Evolutionary conservation across 768 basidiomycete genomes (phyloP).

Genomic region (Phaeotremella skinneri): DNA sequence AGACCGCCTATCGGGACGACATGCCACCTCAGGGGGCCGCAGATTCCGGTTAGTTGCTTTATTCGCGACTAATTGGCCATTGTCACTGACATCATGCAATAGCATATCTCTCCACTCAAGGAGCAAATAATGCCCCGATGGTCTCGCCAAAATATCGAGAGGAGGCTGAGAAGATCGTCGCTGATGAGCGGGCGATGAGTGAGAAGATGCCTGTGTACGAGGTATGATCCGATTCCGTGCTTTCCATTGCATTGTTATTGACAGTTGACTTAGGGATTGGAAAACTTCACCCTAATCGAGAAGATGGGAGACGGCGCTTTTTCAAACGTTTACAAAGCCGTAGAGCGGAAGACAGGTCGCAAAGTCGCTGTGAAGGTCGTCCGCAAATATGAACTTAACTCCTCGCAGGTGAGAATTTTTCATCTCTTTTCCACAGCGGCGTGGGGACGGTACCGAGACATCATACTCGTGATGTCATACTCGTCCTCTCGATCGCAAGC

Average conservation of each 20-base stretch:
- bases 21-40: constrained; percentile 47
- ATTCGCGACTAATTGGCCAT: background rate
- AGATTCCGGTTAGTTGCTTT: constrained; percentile 27
- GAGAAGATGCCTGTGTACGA: constrained; percentile 78
- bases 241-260: background rate
- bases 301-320: constrained; percentile 73
- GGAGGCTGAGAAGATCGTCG: constrained; percentile 65
- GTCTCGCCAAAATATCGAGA: constrained; percentile 47
- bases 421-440: constrained; percentile 3
- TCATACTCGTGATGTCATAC: constrained; percentile 6
- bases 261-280: constrained; percentile 35
- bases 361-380: constrained; percentile 86
- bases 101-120: constrained; percentile 35
- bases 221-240: constrained; percentile 48
- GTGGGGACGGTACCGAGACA: background rate
- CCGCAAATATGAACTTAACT: constrained; percentile 57
- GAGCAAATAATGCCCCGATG: constrained; percentile 42
- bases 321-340: constrained; percentile 95
- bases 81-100: constrained; percentile 30
- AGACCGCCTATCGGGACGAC: constrained; percentile 51
- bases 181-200: constrained; percentile 71
- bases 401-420: constrained; percentile 33
- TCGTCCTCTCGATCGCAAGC: background rate
- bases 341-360: constrained; percentile 69
- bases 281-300: constrained; percentile 54